Conservation (phyloP, 495 filamentous ascomycete species). For the Penicillium cataractarum region DNA sequence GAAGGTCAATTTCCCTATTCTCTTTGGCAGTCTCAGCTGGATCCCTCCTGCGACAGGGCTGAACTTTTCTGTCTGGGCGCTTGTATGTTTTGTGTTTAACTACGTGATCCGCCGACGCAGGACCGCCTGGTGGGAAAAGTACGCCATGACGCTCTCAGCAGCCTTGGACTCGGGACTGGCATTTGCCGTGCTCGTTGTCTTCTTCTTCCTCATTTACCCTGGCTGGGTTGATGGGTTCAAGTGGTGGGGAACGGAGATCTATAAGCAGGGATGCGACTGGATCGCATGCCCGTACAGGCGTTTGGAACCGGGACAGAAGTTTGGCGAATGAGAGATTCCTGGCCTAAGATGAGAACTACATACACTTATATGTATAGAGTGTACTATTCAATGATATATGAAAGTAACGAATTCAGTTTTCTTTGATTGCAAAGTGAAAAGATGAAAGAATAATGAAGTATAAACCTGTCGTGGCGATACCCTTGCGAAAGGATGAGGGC, state of each 20-base stretch:
- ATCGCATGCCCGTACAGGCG: constrained; percentile 31
- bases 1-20: constrained; percentile 49
- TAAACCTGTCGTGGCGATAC: not conserved
- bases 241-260: constrained; percentile 38
- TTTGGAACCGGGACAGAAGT: constrained; percentile 32
- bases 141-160: constrained; percentile 84
- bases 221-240: constrained; percentile 32
- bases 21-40: constrained; percentile 58
- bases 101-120: constrained; percentile 68
- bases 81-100: constrained; percentile 84
- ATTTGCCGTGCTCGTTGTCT: constrained; percentile 76
- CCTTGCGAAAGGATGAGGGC: not conserved
- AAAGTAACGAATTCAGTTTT: not conserved
- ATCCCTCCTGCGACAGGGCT: constrained; percentile 70
- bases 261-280: constrained; percentile 39
- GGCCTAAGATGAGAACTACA: not conserved
- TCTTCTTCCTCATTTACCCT: constrained; percentile 61
- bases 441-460: not conserved
- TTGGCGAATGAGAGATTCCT: constrained; percentile 19
- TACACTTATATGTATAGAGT: not conserved
- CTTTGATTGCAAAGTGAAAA: not conserved
- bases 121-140: constrained; percentile 81
- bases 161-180: constrained; percentile 82
- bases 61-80: constrained; percentile 38
- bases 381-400: not conserved